Evolutionary conservation across 805 yeast genomes (phyloP), one percentile per base, ranked within the genome.

Genomic region (Starmerella apicola): DNA sequence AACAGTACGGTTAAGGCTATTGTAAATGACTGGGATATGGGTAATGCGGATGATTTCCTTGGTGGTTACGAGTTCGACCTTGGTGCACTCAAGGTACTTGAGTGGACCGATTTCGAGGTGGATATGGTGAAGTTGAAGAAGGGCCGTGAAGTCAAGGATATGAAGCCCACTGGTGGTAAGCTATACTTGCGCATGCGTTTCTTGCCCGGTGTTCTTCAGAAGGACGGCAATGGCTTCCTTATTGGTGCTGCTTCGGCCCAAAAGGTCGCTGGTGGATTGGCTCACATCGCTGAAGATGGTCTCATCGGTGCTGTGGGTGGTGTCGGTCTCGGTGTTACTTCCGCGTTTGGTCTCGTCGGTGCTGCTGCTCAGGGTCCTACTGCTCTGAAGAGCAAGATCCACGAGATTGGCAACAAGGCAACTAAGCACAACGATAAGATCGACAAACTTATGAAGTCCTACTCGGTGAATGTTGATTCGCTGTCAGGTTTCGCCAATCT

Each of bases 11-110:
- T 52, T 31, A 59, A 67, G 12, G 64, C 76, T 29, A 70, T 69
- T 26, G 73, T 81, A 13, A 68, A 56, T 54, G 99, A 91, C 58
- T 88, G 96, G 95, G 99, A 91, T 61, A 74, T 88, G 48, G 95
- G 95, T 50, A 84, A 77, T 43, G 73, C 72, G 44, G 88, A 91
- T 60, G 99, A 91, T 59, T 65, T 67, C 47, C 67, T 91, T 40
- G 94, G 97, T 41, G 65, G 64, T 24, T 81, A 76, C 8, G 51
- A 55, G 18, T 56, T 85, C 41, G 68, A 72, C 9, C 62, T 88
- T 42, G 72, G 73, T 12, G 50, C 48, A 18, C 63, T 86, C 16
- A 74, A 76, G 47, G 81, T 85, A 3, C 66, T 69, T 38, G 63
- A 65, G 22, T 69, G 71, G 20, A 59, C 63, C 13, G 75, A 70